Evolutionary conservation across 2,329 filamentous ascomycete species (phyloP).

Genomic region (Pyricularia grisea): DNA sequence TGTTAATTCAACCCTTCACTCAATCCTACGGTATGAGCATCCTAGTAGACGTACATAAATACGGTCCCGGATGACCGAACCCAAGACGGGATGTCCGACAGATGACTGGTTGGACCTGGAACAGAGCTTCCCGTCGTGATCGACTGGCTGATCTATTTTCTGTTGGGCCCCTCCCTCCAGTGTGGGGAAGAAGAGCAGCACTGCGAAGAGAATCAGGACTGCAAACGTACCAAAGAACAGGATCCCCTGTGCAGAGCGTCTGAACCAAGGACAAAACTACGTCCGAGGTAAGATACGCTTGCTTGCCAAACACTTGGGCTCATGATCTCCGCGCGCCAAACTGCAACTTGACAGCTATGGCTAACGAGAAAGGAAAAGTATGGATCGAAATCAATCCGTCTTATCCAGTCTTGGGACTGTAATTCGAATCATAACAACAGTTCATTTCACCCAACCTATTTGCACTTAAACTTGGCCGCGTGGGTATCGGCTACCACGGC

Average conservation of each 20-base stretch:
- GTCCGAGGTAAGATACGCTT: slow-evolving; percentile 8
- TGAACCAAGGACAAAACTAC: slow-evolving; percentile 6
- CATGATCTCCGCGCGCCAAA: slow-evolving; percentile 8
- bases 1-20: background rate
- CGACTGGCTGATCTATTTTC: slow-evolving; percentile 3
- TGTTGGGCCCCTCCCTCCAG: background rate
- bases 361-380: slow-evolving; percentile 1
- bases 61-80: background rate
- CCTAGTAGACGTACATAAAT: background rate
- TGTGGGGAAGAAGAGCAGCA: background rate
- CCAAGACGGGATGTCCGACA: background rate
- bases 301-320: slow-evolving; percentile 7
- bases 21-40: background rate
- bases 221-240: background rate
- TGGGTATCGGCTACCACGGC: background rate
- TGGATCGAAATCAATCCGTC: background rate
- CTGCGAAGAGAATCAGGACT: background rate
- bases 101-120: background rate
- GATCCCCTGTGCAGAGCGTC: slow-evolving; percentile 1
- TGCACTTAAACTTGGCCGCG: background rate
- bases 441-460: background rate
- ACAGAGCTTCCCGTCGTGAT: background rate
- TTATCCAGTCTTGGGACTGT: background rate
- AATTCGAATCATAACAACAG: background rate
- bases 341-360: slow-evolving; percentile 3